phyloP scores from a whole-genome alignment of 768 basidiomycete genomes.

The Asterophora parasitica region DNA sequence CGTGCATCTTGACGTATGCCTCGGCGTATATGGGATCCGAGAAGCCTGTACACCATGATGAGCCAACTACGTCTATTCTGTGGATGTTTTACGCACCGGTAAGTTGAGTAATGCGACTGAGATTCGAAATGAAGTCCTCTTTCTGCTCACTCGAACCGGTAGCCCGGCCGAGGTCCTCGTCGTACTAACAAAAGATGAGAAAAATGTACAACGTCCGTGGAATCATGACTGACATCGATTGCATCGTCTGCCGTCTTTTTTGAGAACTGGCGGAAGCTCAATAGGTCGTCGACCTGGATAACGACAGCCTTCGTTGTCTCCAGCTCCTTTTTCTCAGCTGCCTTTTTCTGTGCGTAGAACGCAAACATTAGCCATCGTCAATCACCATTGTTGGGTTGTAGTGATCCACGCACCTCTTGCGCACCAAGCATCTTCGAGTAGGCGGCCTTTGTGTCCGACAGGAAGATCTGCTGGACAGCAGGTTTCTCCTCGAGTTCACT shows the following conservation, averaged over 20 bases:
- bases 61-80: neutral
- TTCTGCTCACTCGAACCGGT: constrained; percentile 80
- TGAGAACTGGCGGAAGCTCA: constrained; percentile 91
- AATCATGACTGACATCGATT: constrained; percentile 49
- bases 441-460: constrained; percentile 85
- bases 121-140: constrained; percentile 92
- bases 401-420: constrained; percentile 63
- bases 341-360: constrained; percentile 60
- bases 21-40: constrained; percentile 98
- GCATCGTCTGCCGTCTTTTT: constrained; percentile 85
- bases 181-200: constrained; percentile 53
- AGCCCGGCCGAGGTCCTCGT: constrained; percentile 82
- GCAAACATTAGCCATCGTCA: neutral
- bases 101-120: constrained; percentile 89
- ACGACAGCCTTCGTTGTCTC: constrained; percentile 60
- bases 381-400: neutral
- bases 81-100: constrained; percentile 53
- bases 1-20: constrained; percentile 95
- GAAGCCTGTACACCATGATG: constrained; percentile 56
- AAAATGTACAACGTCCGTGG: neutral
- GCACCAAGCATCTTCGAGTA: constrained; percentile 95
- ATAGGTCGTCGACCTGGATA: constrained; percentile 91
- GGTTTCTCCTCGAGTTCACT: constrained; percentile 65
- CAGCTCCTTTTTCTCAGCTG: constrained; percentile 83
- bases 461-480: constrained; percentile 64